Evolutionary conservation across 495 filamentous ascomycete genomes (phyloP).

Genomic region (Aspergillus bertholletiae): DNA sequence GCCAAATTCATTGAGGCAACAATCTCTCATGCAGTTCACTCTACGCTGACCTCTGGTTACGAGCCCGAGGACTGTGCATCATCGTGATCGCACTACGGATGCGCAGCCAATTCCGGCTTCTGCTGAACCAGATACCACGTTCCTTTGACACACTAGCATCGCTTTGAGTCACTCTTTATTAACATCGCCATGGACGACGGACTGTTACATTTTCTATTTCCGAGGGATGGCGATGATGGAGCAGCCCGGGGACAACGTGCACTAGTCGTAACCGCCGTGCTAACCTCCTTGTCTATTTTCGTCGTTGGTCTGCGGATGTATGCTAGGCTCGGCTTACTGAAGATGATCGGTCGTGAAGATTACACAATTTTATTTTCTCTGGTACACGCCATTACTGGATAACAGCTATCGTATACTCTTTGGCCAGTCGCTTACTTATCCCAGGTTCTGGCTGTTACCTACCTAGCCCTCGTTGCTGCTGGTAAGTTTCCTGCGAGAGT

Average conservation of each 20-base stretch:
- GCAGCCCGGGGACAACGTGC: conserved; percentile 27
- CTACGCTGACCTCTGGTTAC: not conserved
- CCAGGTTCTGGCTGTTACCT: conserved; percentile 27
- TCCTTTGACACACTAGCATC: conserved; percentile 2
- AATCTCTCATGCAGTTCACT: not conserved
- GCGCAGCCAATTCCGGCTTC: not conserved
- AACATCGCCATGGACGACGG: conserved; percentile 18
- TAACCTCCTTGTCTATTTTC: conserved; percentile 25
- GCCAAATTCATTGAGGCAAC: not conserved
- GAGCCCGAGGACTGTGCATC: not conserved
- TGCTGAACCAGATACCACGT: not conserved
- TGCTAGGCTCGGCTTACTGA: conserved; percentile 33
- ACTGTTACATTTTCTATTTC: conserved; percentile 12
- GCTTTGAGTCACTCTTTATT: conserved; percentile 12
- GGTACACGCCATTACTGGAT: conserved; percentile 10
- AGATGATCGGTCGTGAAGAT: conserved; percentile 35
- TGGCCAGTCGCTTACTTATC: not conserved
- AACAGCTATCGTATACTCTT: not conserved
- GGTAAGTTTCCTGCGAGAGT: conserved; percentile 17
- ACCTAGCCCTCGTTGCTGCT: conserved; percentile 31
- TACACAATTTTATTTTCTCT: conserved; percentile 31
- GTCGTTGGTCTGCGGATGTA: conserved; percentile 33
- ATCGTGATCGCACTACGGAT: not conserved
- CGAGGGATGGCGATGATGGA: conserved; percentile 18
- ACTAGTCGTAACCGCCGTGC: conserved; percentile 33